Base-by-base conservation (phyloP, 2,329 filamentous ascomycete species). In the Trichoderma cornu-damae region DNA sequence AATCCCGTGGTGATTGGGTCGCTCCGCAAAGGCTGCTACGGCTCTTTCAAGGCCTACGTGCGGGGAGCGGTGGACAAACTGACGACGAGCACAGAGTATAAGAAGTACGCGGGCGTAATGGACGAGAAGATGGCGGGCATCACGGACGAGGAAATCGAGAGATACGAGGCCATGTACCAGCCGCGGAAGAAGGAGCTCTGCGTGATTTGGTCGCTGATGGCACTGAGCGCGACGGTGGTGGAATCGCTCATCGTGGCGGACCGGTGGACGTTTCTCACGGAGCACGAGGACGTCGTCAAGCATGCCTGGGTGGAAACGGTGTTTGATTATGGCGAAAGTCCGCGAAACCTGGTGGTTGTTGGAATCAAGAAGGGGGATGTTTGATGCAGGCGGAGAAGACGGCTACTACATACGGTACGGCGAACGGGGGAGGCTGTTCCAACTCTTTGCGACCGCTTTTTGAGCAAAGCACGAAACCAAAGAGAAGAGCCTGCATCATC, bases 201-300 rank as follows among this genome's bases (percentile, higher is more conserved):
- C 67, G 81, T 95, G 6, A 83, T 95, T 59, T 99, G 94, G 94
- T 90, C 84, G 64, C 71, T 99, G 66, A 99, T 99, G 93, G 92
- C 94, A 1, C 96, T 96, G 66, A 95, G 90, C 70, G 92, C 93
- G 2, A 84, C 84, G 18, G 87, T 96, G 3, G 86, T 95, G 2
- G 94, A 99, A 76, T 90, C 90, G 30, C 77, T 95, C 59, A 93
- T 99, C 65, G 90, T 96, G 51, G 84, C 87, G 44, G 94, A 99
- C 76, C 81, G 94, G 44, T 99, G 90, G 89, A 75, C 89, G 61
- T 99, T 87, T 74, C 75, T 99, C 63, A 81, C 78, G 58, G 93
- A 99, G 74, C 89, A 96, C 64, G 67, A 75, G 49, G 81, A 87
- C 40, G 75, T 86, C 6, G 85, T 91, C 43, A 75, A 81, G 62